Evolutionary conservation across 345 rosid species (phyloP), one percentile per base, ranked within the genome.

Genomic region (Camelina sativa): DNA sequence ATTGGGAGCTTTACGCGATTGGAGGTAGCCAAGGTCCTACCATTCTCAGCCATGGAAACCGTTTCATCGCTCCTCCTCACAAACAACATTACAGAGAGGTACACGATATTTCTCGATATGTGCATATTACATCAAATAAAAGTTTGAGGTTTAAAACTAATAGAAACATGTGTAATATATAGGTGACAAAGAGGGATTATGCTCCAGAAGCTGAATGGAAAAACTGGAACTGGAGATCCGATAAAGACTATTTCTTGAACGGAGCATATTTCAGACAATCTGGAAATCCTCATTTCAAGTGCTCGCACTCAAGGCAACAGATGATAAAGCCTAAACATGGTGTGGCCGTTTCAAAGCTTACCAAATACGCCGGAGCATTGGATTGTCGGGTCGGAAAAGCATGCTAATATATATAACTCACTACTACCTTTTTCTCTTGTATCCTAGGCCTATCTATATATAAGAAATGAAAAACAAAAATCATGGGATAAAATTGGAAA

Each of bases 1-100:
- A 90, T 13, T 90, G 96, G 96, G 71, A 71, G 34, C 86, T 86
- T 85, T 90, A 90, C 48, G 96, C 92, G 3, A 86, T 90, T 25
- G 92, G 96, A 0, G 96, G 96, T 30, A 85, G 93, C 80, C 51
- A 71, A 54, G 65, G 76, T 60, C 97, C 97, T 35, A 91, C 89
- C 51, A 84, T 88, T 56, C 72, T 88, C 52, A 87, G 94, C 82
- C 89, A 87, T 57, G 97, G 97, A 50, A 87, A 91, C 77, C 81
- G 92, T 19, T 91, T 87, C 85, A 82, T 85, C 8, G 97, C 97
- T 59, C 89, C 91, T 69, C 51, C 81, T 81, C 60, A n/a, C 23
- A 1, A 0, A 3, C 43, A 69, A 5, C 28, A 69, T 0, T 80
- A 79, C 55, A 88, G 78, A 57, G 82, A 86, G 85, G 90, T 88